phyloP scores from a whole-genome alignment of 2,329 filamentous ascomycete genomes.

The Zymoseptoria pseudotritici region DNA sequence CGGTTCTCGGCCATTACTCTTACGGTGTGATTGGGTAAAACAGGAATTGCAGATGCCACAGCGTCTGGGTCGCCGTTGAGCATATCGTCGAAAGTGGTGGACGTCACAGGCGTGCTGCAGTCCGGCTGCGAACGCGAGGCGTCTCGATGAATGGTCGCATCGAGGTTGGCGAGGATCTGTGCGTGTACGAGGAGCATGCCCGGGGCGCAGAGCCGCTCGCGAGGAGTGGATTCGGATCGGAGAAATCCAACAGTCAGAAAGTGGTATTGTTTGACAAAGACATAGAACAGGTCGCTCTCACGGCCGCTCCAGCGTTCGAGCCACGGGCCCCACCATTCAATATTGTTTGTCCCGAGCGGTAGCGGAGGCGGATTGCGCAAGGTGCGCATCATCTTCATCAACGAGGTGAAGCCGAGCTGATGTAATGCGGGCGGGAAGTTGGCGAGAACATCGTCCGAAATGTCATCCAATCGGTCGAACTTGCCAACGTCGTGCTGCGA shows the following conservation, averaged over 20 bases:
- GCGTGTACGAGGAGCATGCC: constrained; percentile 75
- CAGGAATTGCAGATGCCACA: constrained; percentile 52
- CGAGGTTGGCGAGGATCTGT: constrained; percentile 70
- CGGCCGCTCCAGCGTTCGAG: constrained; percentile 75
- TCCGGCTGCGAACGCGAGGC: constrained; percentile 41
- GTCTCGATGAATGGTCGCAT: constrained; percentile 76
- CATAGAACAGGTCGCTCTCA: constrained; percentile 84
- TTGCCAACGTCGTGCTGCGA: constrained; percentile 57
- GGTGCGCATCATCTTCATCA: constrained; percentile 52
- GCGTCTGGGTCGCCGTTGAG: constrained; percentile 57
- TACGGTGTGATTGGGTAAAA: constrained; percentile 61
- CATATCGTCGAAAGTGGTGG: constrained; percentile 60
- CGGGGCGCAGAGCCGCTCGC: constrained; percentile 60
- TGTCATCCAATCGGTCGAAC: constrained; percentile 42
- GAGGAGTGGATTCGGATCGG: constrained; percentile 40
- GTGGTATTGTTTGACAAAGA: constrained; percentile 84
- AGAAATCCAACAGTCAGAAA: constrained; percentile 63
- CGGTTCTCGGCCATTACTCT: constrained; percentile 85
- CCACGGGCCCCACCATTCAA: constrained; percentile 85
- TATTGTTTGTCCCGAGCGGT: constrained; percentile 60
- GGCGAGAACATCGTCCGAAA: constrained; percentile 48
- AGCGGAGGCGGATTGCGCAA: constrained; percentile 60
- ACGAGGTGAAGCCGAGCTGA: constrained; percentile 51
- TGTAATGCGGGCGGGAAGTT: constrained; percentile 63
- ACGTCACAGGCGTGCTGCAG: constrained; percentile 31